A percentile compares a stretch with the other conserved stretches of the same genome.
These are phyloP conservation scores for Zopfia rhizophila DNA, from an alignment of 2,329 filamentous ascomycete species.

Conservation along the genomic window DNA sequence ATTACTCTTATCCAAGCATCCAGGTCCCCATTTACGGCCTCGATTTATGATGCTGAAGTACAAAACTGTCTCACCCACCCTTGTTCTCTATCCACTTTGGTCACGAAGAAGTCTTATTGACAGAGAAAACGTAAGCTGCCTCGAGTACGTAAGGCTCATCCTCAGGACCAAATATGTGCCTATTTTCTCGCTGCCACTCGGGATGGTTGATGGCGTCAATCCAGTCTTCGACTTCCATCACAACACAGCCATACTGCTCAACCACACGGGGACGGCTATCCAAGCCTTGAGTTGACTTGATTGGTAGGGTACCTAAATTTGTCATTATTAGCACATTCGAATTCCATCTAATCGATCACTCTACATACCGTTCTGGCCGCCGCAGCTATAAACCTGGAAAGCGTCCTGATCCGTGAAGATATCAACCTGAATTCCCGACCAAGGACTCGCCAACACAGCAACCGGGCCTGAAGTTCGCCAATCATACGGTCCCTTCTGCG, in stretches of 20 bases:
- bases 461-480: constrained; percentile 70
- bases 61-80: not conserved
- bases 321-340: constrained; percentile 17
- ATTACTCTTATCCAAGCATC: too few species aligned
- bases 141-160: constrained; percentile 56
- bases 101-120: constrained; percentile 38
- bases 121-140: constrained; percentile 57
- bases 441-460: constrained; percentile 75
- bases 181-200: constrained; percentile 76
- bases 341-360: not conserved
- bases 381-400: constrained; percentile 89
- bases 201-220: constrained; percentile 95
- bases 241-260: constrained; percentile 82
- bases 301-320: constrained; percentile 60
- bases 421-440: constrained; percentile 85
- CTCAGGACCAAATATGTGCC: constrained; percentile 60
- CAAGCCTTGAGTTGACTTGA: constrained; percentile 77
- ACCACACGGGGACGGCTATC: constrained; percentile 70
- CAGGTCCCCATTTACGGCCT: too few species aligned
- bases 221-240: constrained; percentile 92
- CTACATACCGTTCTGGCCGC: constrained; percentile 72
- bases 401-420: constrained; percentile 86
- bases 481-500: constrained; percentile 66
- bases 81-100: not conserved
- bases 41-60: too few species aligned